phyloP scores from a whole-genome alignment of 2,329 filamentous ascomycete genomes.

The Monilinia polystroma region DNA sequence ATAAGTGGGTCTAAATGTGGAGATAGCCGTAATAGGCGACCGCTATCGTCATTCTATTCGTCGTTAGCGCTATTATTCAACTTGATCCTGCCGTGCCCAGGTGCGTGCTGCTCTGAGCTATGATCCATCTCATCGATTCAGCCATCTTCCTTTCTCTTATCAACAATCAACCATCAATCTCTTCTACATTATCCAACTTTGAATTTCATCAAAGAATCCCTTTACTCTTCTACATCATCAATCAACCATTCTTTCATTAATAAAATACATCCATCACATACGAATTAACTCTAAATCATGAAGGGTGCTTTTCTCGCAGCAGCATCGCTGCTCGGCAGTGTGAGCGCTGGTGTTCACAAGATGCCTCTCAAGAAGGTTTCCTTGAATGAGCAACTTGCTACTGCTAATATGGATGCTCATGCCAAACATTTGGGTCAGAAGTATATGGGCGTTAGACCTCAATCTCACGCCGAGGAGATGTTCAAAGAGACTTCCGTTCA shows the following conservation, averaged over 20 bases:
- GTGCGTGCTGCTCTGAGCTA: neutral
- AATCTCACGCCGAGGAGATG: constrained; percentile 69
- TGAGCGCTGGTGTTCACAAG: constrained; percentile 86
- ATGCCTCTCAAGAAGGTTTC: constrained; percentile 98
- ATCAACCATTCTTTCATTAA: neutral
- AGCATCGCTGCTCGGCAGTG: constrained; percentile 72
- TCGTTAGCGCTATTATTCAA: neutral
- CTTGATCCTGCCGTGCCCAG: neutral
- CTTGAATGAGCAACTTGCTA: constrained; percentile 86
- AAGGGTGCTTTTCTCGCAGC: constrained; percentile 80
- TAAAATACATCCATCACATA: constrained; percentile 2
- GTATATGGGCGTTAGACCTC: constrained; percentile 82
- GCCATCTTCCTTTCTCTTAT: constrained; percentile 23
- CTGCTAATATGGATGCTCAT: constrained; percentile 77
- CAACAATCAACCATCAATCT: constrained; percentile 11
- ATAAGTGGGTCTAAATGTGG: constrained; percentile 8
- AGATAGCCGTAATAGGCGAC: constrained; percentile 14
- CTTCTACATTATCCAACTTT: constrained; percentile 28
- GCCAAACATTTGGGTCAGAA: constrained; percentile 86
- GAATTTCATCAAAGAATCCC: constrained; percentile 28
- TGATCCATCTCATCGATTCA: constrained; percentile 12
- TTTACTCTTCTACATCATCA: constrained; percentile 22
- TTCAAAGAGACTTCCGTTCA: constrained; percentile 73
- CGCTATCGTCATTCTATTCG: constrained; percentile 23
- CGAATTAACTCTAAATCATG: constrained; percentile 55